phyloP scores from a whole-genome alignment of 148 eudicot genomes.

The Silene conica region DNA sequence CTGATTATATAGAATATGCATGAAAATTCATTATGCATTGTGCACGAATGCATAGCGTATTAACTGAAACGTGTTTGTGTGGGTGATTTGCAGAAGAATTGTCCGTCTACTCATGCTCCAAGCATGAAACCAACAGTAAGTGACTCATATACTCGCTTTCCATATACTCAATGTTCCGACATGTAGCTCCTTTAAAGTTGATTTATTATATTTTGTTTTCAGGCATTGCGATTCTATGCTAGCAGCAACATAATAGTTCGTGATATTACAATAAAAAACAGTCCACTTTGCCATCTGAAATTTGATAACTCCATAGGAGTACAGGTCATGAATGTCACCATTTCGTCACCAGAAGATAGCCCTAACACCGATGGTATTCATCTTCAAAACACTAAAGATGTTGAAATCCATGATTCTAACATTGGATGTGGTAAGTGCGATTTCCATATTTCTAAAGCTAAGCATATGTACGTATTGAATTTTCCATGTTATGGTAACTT shows the following conservation, averaged over 20 bases:
- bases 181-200: not conserved
- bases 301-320: constrained; percentile 62
- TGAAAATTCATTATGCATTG: not conserved
- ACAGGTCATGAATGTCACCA: constrained; percentile 49
- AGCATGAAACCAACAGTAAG: constrained; percentile 73
- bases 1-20: not conserved
- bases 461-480: not conserved
- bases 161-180: not conserved
- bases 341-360: constrained; percentile 68
- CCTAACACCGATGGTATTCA: constrained; percentile 90
- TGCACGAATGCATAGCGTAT: not conserved
- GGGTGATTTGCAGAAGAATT: constrained; percentile 32
- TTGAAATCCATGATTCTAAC: constrained; percentile 56
- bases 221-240: constrained; percentile 72
- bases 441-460: no score
- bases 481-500: not conserved
- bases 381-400: constrained; percentile 70
- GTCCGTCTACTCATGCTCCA: constrained; percentile 29
- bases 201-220: not conserved
- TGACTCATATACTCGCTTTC: not conserved
- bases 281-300: constrained; percentile 79
- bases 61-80: not conserved
- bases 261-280: constrained; percentile 55
- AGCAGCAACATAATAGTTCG: constrained; percentile 55
- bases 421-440: constrained; percentile 54